A percentile compares a stretch with the other conserved stretches of the same genome.
phyloP scores from a whole-genome alignment of 768 basidiomycete genomes.

The Xanthoconium stramineum region DNA sequence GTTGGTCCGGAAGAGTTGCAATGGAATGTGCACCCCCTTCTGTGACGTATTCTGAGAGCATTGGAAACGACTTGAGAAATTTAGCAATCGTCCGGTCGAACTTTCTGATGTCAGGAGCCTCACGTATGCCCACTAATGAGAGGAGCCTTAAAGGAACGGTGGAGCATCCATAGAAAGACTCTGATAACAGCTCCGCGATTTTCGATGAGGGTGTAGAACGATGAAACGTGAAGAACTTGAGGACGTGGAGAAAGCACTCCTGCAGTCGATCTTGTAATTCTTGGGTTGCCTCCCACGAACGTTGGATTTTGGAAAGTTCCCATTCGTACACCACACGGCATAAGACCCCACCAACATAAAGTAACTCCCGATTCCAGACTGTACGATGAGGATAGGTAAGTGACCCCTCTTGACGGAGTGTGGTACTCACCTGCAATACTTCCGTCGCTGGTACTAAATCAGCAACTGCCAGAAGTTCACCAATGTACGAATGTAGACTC shows the following conservation, averaged over 20 bases:
- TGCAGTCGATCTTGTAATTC: not conserved
- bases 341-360: slow-evolving; percentile 80
- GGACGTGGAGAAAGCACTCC: slow-evolving; percentile 5
- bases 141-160: slow-evolving; percentile 62
- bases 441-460: not conserved
- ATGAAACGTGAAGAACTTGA: slow-evolving; percentile 11
- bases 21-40: slow-evolving; percentile 55
- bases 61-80: slow-evolving; percentile 75
- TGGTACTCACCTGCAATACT: not conserved
- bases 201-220: slow-evolving; percentile 70
- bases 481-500: not conserved
- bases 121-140: slow-evolving; percentile 68
- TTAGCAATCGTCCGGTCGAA: slow-evolving; percentile 62
- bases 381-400: not conserved
- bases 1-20: slow-evolving; percentile 51
- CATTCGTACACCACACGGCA: slow-evolving; percentile 79
- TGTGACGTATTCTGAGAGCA: slow-evolving; percentile 58
- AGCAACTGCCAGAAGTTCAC: not conserved
- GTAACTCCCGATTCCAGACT: slow-evolving; percentile 90
- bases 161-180: slow-evolving; percentile 73
- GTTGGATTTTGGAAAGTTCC: slow-evolving; percentile 60
- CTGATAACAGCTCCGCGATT: slow-evolving; percentile 67
- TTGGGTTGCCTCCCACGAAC: not conserved
- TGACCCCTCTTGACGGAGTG: not conserved
- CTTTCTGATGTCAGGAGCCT: slow-evolving; percentile 62